Base-by-base conservation (phyloP, 73 alveolate species). In the Uronychia setigera region DNA sequence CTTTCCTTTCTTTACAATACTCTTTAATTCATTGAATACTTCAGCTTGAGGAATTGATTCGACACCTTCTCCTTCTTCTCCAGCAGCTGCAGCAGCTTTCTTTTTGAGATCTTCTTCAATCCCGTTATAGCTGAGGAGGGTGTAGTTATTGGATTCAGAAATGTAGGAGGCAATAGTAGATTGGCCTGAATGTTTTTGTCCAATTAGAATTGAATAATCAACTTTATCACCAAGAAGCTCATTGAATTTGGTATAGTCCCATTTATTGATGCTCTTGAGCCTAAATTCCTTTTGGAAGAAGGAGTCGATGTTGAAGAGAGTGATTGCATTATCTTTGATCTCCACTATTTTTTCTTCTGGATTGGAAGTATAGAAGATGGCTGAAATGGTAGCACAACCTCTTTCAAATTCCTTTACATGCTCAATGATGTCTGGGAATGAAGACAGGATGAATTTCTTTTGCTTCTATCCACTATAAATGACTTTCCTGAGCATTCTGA, bases 361-460 rank as follows among this genome's bases (percentile, higher is more conserved):
- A 27, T 74, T 32, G 29, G 87, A 59, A 5, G 90, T 76, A 33
- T 89, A 79, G 80, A 87, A 84, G 31, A 88, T 74, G 19, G 90
- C 92, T 31, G 88, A 31, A 80, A 92, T 92, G n/a, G 35, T 78
- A 11, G 94, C 93, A 59, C 97, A 92, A 75, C 77, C 33, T 58
- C 78, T 88, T 76, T 92, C 97, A 76, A 92, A 88, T 35, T 87
- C 92, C 60, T 92, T 82, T 25, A 92, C 89, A 31, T 92, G 89
- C 85, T 88, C 93, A 59, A 88, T 83, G 19, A 78, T 89, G 34
- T 83, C 92, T 19, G 97, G 97, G 90, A 88, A 92, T 0, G 86
- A 83, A 28, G 87, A 75, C 0, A 92, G 80, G 30, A 88, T 74
- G 85, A 92, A 92, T 59, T 89, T 88, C 77, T 77, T 59, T 59